phyloP scores from a whole-genome alignment of 768 basidiomycete genomes.

The Candolleomyces eurysporus region DNA sequence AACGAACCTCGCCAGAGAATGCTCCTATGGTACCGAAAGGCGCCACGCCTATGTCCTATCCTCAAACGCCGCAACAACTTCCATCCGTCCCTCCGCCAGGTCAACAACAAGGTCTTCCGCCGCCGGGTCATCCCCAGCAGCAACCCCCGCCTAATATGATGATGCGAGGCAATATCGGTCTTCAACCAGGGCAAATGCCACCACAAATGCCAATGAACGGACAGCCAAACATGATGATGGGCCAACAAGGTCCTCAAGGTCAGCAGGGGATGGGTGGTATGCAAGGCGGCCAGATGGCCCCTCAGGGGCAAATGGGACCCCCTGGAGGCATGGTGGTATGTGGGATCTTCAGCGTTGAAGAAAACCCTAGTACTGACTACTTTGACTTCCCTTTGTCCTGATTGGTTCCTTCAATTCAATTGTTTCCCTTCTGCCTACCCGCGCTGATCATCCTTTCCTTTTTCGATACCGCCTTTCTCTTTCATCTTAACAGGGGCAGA shows the following conservation, averaged over 20 bases:
- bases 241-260: conserved; percentile 26
- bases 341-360: background rate
- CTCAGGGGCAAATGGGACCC: conserved; percentile 13
- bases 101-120: conserved; percentile 16
- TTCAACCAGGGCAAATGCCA: conserved; percentile 19
- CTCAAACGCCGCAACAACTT: conserved; percentile 5
- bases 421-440: background rate
- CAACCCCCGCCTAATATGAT: conserved; percentile 31
- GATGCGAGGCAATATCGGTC: background rate
- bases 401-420: background rate
- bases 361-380: background rate
- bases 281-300: conserved; percentile 34
- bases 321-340: conserved; percentile 20
- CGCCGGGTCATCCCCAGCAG: conserved; percentile 10
- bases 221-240: conserved; percentile 26
- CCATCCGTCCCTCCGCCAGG: conserved; percentile 18
- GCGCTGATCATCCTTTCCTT: background rate
- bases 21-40: conserved; percentile 17
- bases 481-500: conserved; percentile 13
- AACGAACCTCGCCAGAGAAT: conserved; percentile 52
- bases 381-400: background rate
- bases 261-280: conserved; percentile 36
- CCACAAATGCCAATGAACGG: conserved; percentile 26
- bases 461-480: background rate
- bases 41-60: background rate